Conservation (phyloP, 768 basidiomycete species). For the Suillus luteus region DNA sequence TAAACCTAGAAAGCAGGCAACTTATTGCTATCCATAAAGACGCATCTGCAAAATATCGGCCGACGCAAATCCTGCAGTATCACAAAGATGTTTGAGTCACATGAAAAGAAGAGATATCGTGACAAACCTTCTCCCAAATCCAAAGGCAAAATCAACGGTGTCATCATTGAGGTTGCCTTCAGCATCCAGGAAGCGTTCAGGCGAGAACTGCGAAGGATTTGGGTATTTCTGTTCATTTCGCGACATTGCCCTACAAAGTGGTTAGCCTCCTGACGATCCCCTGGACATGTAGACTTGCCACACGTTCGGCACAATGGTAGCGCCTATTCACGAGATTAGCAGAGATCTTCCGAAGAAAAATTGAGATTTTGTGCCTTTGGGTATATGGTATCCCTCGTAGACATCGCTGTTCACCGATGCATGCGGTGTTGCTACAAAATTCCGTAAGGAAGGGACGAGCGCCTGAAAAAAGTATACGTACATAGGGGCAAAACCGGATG, state of each 20-base stretch:
- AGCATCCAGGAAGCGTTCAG: slow-evolving; percentile 31
- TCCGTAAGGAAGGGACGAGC: not conserved
- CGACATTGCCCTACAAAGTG: slow-evolving; percentile 33
- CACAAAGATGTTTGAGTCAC: not conserved
- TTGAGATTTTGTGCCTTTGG: slow-evolving; percentile 19
- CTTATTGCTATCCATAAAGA: slow-evolving; percentile 32
- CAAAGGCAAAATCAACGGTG: slow-evolving; percentile 22
- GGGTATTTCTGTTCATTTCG: slow-evolving; percentile 36
- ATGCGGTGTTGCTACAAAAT: slow-evolving; percentile 21
- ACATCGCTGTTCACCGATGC: slow-evolving; percentile 23
- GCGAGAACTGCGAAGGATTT: slow-evolving; percentile 33
- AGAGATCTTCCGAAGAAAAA: not conserved
- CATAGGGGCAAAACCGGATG: slow-evolving; percentile 26
- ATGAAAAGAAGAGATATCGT: not conserved
- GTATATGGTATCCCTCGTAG: slow-evolving; percentile 32
- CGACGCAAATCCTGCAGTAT: slow-evolving; percentile 25
- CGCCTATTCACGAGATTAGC: slow-evolving; percentile 19
- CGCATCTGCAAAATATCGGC: slow-evolving; percentile 27
- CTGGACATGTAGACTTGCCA: slow-evolving; percentile 22
- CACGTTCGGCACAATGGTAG: slow-evolving; percentile 29
- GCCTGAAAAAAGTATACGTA: slow-evolving; percentile 12
- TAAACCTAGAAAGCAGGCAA: slow-evolving; percentile 31
- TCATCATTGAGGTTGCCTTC: slow-evolving; percentile 27
- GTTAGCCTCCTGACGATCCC: not conserved
- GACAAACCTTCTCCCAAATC: slow-evolving; percentile 29